Conservation (phyloP, 2,329 filamentous ascomycete species). For the Zymoseptoria brevis region DNA sequence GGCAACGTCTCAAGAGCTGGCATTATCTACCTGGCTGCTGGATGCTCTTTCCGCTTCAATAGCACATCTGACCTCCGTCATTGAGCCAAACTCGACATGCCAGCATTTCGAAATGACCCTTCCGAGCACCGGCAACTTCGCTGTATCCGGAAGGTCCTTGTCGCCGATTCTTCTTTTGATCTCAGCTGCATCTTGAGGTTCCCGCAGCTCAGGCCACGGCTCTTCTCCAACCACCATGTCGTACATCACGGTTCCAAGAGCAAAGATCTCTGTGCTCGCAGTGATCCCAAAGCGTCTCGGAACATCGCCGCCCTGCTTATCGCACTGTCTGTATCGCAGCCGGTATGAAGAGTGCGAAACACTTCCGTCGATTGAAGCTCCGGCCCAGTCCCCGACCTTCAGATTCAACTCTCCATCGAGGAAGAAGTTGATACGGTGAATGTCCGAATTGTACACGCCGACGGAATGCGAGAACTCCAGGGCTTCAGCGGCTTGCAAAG, state of each 20-base stretch:
- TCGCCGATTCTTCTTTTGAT: neutral
- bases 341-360: neutral
- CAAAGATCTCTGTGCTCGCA: neutral
- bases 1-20: neutral
- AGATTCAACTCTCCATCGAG: conserved; percentile 3
- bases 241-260: neutral
- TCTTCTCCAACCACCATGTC: neutral
- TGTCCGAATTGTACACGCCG: conserved; percentile 3
- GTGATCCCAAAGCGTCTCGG: neutral
- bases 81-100: neutral
- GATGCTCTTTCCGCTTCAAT: neutral
- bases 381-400: conserved; percentile 12
- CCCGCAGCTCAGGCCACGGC: neutral
- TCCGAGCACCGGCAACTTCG: neutral
- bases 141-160: neutral
- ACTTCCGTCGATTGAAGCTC: conserved; percentile 7
- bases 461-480: conserved; percentile 5
- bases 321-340: neutral
- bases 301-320: neutral
- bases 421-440: conserved; percentile 8
- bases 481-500: conserved; percentile 1
- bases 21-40: neutral
- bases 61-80: neutral
- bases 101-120: neutral
- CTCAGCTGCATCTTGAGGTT: neutral